Evolutionary conservation across 2,329 filamentous ascomycete species (phyloP).

Genomic region (Fusarium verticillioides): DNA sequence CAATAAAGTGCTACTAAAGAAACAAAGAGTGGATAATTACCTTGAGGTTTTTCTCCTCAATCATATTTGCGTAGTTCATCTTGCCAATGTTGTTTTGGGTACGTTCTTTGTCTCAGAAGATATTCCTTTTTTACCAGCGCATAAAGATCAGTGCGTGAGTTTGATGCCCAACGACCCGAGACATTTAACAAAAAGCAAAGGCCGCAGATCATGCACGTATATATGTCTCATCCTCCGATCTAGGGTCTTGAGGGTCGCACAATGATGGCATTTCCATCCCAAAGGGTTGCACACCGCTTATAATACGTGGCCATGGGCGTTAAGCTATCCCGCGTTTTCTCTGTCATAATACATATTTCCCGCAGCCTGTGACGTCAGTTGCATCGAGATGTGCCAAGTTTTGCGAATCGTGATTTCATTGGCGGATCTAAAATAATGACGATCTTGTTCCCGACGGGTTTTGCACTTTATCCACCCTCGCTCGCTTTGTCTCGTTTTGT

Average conservation of each 20-base stretch:
- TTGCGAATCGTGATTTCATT: background rate
- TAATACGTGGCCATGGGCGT: background rate
- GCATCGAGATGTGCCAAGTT: constrained; percentile 18
- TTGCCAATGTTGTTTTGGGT: background rate
- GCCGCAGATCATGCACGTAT: constrained; percentile 15
- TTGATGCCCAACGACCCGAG: constrained; percentile 24
- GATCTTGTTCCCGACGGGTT: constrained; percentile 15
- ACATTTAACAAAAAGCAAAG: background rate
- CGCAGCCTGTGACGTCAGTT: constrained; percentile 17
- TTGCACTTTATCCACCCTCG: background rate
- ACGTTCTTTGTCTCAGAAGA: background rate
- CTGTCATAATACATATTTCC: constrained; percentile 20
- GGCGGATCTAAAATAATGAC: background rate
- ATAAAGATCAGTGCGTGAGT: background rate
- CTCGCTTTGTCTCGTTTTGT: constrained; percentile 7
- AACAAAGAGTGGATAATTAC: background rate
- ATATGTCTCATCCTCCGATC: background rate
- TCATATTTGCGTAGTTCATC: constrained; percentile 42
- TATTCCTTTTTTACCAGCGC: background rate
- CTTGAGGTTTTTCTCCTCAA: constrained; percentile 44
- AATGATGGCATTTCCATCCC: constrained; percentile 20
- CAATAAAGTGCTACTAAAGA: accelerated
- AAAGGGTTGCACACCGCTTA: constrained; percentile 13
- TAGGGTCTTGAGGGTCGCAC: background rate
- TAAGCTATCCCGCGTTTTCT: background rate